Base-by-base conservation (phyloP, 306 rosid species). In the Acacia confusa region DNA sequence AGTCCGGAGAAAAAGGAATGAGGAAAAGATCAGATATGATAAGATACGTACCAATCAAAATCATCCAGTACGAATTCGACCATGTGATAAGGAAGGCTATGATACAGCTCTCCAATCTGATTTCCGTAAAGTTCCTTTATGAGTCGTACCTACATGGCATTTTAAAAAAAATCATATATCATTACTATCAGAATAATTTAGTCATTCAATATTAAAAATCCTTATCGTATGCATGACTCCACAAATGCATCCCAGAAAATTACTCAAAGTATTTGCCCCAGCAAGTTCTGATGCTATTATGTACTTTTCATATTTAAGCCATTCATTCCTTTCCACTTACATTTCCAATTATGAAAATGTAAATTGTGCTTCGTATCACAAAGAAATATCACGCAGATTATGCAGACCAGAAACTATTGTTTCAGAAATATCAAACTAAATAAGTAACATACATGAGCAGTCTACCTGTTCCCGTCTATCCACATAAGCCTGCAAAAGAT, bases 401-500 rank as follows among this genome's bases (percentile, higher is more conserved):
- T 55, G 78, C 4, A 55, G 63, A 77, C 72, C 64, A 82, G 4
- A 70, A 71, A 66, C 71, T 40, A 53, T 7, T 78, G 58, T 53
- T 28, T 36, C 79, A 60, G 75, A 79, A 53, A 75, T 10, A 12
- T 66, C 63, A 79, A 79, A 83, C 79, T 76, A 72, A 70, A 78
- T 32, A 68, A 81, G 75, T 75, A 74, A 77, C 84, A 81, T 73
- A 79, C 84, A 82, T 76, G 83, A 60, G 77, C 78, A 79, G 40
- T 81, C 70, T 91, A 95, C 98, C 97, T 95, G 99, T 88, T 92
- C 99, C 81, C 95, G 87, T 89, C 98, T 93, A 77, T 95, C 97
- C 91, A 95, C 99, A 78, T 89, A 95, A 75, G 98, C 91, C 84
- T 92, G 98, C 87, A 93, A 82, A 78, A 95, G 94, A 81, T 95